Conservation (phyloP, 2,329 filamentous ascomycete genomes). For the Botryosphaeria dothidea region DNA sequence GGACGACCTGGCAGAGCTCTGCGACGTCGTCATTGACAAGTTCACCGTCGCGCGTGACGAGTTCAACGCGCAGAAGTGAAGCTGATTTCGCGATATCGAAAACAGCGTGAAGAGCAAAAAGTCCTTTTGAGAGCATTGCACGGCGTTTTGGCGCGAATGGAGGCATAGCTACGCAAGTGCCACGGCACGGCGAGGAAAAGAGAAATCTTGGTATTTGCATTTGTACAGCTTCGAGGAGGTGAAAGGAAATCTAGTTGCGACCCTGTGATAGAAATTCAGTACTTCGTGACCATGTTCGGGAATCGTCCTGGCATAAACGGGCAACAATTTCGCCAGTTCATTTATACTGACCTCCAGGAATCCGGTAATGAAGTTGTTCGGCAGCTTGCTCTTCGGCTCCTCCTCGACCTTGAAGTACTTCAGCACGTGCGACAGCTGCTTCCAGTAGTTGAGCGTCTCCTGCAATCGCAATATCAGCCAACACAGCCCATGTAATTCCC, state of each 20-base stretch:
- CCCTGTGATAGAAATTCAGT: constrained; percentile 12
- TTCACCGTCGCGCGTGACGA: constrained; percentile 70
- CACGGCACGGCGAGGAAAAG: constrained; percentile 27
- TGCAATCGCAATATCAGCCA: constrained; percentile 40
- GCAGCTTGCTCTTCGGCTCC: constrained; percentile 73
- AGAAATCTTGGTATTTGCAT: constrained; percentile 38
- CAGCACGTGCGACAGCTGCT: constrained; percentile 92
- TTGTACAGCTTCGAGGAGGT: constrained; percentile 31
- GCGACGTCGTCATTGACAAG: constrained; percentile 90
- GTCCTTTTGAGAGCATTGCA: constrained; percentile 29
- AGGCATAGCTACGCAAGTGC: constrained; percentile 19
- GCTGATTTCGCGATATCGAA: not conserved
- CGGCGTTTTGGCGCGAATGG: constrained; percentile 30
- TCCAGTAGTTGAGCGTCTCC: constrained; percentile 99
- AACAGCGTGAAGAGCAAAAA: not conserved
- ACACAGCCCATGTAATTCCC: not conserved
- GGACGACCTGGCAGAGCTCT: constrained; percentile 83
- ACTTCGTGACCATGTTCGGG: not conserved
- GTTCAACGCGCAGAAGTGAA: constrained; percentile 47
- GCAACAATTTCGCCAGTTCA: not conserved
- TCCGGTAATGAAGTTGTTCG: constrained; percentile 86
- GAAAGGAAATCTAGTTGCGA: constrained; percentile 21
- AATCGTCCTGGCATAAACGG: not conserved
- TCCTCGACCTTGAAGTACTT: constrained; percentile 96
- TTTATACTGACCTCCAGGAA: constrained; percentile 79